Conservation (phyloP, 805 yeast genomes). For the Yarrowia keelungensis region DNA sequence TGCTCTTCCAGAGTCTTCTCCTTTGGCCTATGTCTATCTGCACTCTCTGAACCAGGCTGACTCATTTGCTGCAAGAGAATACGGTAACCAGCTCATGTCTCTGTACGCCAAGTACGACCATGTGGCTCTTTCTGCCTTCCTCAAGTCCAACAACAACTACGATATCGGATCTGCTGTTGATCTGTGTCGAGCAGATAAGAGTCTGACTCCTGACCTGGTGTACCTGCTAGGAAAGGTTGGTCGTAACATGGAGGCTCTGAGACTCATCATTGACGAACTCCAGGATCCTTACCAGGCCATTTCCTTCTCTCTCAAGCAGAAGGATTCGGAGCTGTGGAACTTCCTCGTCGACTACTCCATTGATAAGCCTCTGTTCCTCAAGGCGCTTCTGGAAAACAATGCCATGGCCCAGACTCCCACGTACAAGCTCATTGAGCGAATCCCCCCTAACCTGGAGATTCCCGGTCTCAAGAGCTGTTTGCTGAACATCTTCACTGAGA, state of each 20-base stretch:
- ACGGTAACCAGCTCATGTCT: constrained; percentile 71
- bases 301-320: constrained; percentile 69
- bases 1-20: constrained; percentile 17
- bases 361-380: constrained; percentile 76
- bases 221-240: constrained; percentile 84
- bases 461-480: constrained; percentile 70
- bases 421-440: constrained; percentile 59
- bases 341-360: constrained; percentile 73
- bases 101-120: constrained; percentile 71
- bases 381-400: constrained; percentile 68
- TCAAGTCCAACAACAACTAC: constrained; percentile 62
- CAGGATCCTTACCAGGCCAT: constrained; percentile 84
- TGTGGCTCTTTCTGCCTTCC: constrained; percentile 61
- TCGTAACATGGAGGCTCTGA: constrained; percentile 74
- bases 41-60: constrained; percentile 65
- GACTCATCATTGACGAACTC: constrained; percentile 75
- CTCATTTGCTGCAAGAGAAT: constrained; percentile 59
- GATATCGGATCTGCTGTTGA: constrained; percentile 73
- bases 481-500: constrained; percentile 65
- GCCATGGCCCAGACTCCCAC: constrained; percentile 56
- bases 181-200: constrained; percentile 60
- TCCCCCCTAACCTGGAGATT: constrained; percentile 68
- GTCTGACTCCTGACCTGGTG: constrained; percentile 73
- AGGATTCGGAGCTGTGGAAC: constrained; percentile 82
- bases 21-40: constrained; percentile 68